These are phyloP conservation scores for Parascedosporium putredinis DNA, from an alignment of 2,329 filamentous ascomycete species.

Conservation along the genomic window DNA sequence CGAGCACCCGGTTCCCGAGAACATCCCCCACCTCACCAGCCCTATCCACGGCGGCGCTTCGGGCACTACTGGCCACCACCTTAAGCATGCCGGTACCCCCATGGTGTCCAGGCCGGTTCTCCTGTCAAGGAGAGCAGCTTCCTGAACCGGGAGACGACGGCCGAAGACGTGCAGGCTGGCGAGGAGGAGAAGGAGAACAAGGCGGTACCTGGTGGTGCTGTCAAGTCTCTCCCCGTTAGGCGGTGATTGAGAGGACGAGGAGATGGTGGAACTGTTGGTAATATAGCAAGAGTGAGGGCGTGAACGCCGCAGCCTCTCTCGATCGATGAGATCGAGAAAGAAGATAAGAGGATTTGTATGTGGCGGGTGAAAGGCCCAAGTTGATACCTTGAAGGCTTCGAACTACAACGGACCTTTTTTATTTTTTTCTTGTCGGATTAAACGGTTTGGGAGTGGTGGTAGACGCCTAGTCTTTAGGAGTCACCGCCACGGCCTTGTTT, in stretches of 20 bases:
- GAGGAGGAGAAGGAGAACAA: conserved; percentile 21
- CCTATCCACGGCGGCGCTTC: conserved; percentile 12
- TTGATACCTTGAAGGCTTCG: not conserved
- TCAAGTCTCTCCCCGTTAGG: conserved; percentile 1
- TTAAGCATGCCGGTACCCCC: conserved; percentile 31
- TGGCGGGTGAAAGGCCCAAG: not conserved
- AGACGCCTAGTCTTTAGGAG: too few species aligned
- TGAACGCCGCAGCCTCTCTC: too few species aligned
- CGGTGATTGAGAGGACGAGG: not conserved
- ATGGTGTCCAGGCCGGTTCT: conserved; percentile 54
- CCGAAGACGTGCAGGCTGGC: conserved; percentile 14
- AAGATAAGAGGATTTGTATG: too few species aligned
- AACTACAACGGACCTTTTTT: too few species aligned
- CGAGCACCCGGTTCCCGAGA: conserved; percentile 88
- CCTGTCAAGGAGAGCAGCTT: conserved; percentile 88
- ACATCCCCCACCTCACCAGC: conserved; percentile 77
- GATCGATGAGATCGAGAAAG: too few species aligned
- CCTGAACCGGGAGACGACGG: conserved; percentile 71
- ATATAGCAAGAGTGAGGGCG: too few species aligned
- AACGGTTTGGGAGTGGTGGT: too few species aligned
- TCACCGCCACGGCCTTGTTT: too few species aligned
- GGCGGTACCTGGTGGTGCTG: conserved; percentile 1
- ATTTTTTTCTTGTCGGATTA: too few species aligned
- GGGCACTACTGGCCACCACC: conserved; percentile 15
- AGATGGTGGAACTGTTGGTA: conserved; percentile 7